Percentiles rank a stretch among this genome's conserved stretches.
phyloP scores from a whole-genome alignment of 78 protist species.

The Mastigamoeba balamuthi region DNA sequence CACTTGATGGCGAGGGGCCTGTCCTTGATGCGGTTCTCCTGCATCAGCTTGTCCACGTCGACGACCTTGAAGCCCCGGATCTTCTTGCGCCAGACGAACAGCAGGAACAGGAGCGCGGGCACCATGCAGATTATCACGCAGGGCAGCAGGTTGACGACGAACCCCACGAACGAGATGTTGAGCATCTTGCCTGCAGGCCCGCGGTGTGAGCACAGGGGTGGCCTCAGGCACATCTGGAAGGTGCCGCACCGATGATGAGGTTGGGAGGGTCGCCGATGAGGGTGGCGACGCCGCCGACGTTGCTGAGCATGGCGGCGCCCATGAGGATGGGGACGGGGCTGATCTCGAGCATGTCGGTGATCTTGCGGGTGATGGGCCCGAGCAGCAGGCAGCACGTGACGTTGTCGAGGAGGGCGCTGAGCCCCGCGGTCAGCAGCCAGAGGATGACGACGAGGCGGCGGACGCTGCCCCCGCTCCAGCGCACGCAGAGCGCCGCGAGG shows the following conservation, averaged over 20 bases:
- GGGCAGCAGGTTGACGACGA: constrained; percentile 3
- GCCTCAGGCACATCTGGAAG: too few relatives aligned
- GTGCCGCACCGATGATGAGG: constrained; percentile 60
- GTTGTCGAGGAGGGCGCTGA: constrained; percentile 60
- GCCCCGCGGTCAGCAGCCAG: constrained; percentile 8
- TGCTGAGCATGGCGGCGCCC: constrained; percentile 25
- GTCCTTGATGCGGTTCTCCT: constrained; percentile 13
- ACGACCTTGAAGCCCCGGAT: not conserved
- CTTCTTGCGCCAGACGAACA: not conserved
- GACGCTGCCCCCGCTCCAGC: not conserved
- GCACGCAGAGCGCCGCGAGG: not conserved
- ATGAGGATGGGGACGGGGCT: constrained; percentile 25
- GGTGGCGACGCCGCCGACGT: constrained; percentile 71
- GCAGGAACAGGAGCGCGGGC: not conserved
- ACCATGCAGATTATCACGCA: not conserved
- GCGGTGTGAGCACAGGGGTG: too few relatives aligned
- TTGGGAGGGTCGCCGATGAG: constrained; percentile 73
- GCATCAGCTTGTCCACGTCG: not conserved
- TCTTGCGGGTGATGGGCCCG: not conserved
- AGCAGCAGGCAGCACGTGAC: constrained; percentile 23
- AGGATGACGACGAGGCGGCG: constrained; percentile 7
- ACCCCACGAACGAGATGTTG: constrained; percentile 15
- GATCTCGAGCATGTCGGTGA: not conserved
- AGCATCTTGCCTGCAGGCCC: too few relatives aligned
- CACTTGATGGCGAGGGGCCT: not conserved